Conservation (phyloP, 2,329 filamentous ascomycete species). For the Macrophomina tecta region DNA sequence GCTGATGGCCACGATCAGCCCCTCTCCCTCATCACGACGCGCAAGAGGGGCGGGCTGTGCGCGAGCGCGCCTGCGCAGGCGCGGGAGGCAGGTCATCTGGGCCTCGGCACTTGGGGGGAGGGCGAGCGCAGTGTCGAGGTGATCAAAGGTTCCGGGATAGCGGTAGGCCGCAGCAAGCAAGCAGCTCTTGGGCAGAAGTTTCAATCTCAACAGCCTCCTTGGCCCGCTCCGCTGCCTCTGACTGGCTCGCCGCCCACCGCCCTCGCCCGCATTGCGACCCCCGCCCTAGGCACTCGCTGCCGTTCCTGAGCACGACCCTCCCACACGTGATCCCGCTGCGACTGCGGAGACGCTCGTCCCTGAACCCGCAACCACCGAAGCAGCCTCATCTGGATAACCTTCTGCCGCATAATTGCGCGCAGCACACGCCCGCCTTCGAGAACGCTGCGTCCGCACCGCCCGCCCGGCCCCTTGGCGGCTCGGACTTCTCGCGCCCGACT, state of each 20-base stretch:
- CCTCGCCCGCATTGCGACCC: neutral
- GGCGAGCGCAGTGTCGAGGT: neutral
- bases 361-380: neutral
- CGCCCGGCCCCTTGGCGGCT: neutral
- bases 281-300: neutral
- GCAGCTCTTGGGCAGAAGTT: slow-evolving; percentile 23
- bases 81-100: neutral
- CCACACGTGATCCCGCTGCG: slow-evolving; percentile 2
- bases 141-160: slow-evolving; percentile 6
- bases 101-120: neutral
- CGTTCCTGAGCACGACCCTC: neutral
- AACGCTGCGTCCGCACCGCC: neutral
- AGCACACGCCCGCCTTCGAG: neutral
- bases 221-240: slow-evolving; percentile 7
- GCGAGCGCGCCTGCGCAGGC: neutral
- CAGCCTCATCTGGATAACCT: neutral
- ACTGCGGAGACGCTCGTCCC: neutral
- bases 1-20: too few relatives aligned
- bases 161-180: slow-evolving; percentile 13
- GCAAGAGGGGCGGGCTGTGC: neutral
- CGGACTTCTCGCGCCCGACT: neutral
- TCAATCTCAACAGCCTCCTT: slow-evolving; percentile 9
- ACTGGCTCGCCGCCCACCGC: neutral
- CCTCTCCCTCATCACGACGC: too few relatives aligned
- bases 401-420: neutral